A percentile compares a stretch with the other conserved stretches of the same genome.
Evolutionary conservation across 1,139 yeast species (phyloP).

Genomic region (Taphrina confusa): DNA sequence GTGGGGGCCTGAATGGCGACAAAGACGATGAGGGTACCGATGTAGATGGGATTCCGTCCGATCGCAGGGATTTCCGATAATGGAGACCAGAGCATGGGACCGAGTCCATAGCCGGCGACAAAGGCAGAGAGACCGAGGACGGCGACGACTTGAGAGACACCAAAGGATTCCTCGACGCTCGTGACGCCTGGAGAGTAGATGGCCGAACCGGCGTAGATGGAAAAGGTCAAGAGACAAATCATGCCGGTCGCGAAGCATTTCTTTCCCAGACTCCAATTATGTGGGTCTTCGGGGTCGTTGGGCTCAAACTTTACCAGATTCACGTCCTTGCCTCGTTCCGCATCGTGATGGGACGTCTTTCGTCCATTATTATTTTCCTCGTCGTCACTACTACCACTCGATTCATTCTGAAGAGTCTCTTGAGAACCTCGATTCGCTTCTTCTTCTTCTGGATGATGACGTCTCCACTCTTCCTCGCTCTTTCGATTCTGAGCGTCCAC

Average conservation of each 20-base stretch:
- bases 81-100: conserved; percentile 79
- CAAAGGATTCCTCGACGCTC: conserved; percentile 53
- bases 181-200: conserved; percentile 61
- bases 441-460: conserved; percentile 24
- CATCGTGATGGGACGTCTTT: conserved; percentile 11
- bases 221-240: conserved; percentile 45
- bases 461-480: conserved; percentile 24
- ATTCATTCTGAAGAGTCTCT: conserved; percentile 5
- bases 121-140: conserved; percentile 70
- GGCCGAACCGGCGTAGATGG: conserved; percentile 49
- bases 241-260: conserved; percentile 45
- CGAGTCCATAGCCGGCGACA: conserved; percentile 61
- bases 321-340: conserved; percentile 30
- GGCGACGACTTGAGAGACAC: conserved; percentile 75
- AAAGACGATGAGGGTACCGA: conserved; percentile 54
- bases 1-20: conserved; percentile 62
- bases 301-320: conserved; percentile 52
- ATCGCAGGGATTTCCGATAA: conserved; percentile 59
- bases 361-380: background rate
- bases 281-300: conserved; percentile 61
- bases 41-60: conserved; percentile 54
- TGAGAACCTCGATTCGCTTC: conserved; percentile 10
- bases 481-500: conserved; percentile 12
- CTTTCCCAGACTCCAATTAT: conserved; percentile 54
- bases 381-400: conserved; percentile 4